phyloP scores from a whole-genome alignment of 1,284 basidiomycete species.

The Pseudozyma flocculosa region DNA sequence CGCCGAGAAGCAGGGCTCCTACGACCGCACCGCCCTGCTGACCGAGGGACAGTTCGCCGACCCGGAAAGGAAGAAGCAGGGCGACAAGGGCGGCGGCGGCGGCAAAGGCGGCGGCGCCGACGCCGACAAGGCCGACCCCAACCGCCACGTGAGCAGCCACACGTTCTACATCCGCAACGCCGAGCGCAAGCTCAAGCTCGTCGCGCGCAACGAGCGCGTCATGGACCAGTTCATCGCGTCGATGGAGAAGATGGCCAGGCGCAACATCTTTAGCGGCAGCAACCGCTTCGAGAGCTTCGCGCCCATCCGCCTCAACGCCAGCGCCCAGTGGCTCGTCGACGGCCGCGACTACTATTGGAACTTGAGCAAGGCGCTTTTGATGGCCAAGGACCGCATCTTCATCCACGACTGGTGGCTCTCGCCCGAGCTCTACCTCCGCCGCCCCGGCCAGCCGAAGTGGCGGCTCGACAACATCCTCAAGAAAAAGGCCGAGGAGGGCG shows the following conservation, averaged over 20 bases:
- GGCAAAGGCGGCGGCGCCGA: not conserved
- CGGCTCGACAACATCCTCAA: conserved; percentile 84
- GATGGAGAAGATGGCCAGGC: conserved; percentile 76
- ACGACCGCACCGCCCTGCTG: conserved; percentile 47
- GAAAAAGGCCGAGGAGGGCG: conserved; percentile 90
- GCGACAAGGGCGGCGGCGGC: conserved; percentile 2
- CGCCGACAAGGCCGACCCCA: conserved; percentile 24
- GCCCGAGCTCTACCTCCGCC: conserved; percentile 76
- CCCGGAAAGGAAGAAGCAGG: conserved; percentile 17
- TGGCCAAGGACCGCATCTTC: conserved; percentile 74
- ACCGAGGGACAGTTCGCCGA: conserved; percentile 48
- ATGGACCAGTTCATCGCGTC: conserved; percentile 97
- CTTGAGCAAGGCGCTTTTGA: conserved; percentile 84
- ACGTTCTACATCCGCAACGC: conserved; percentile 92
- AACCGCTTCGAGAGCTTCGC: conserved; percentile 82
- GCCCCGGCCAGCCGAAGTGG: conserved; percentile 81
- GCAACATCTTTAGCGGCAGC: conserved; percentile 75
- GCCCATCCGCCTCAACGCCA: conserved; percentile 87
- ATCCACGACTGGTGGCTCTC: conserved; percentile 59
- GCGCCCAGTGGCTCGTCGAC: conserved; percentile 98
- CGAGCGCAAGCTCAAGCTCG: conserved; percentile 83
- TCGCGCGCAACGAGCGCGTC: conserved; percentile 86
- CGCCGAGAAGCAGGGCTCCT: conserved; percentile 20
- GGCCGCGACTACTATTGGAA: conserved; percentile 68
- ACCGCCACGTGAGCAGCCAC: conserved; percentile 65